Percentiles rank a stretch among this genome's conserved stretches.
phyloP scores from a whole-genome alignment of 1,139 yeast species.

The Debaryomycetaceae sp. region DNA sequence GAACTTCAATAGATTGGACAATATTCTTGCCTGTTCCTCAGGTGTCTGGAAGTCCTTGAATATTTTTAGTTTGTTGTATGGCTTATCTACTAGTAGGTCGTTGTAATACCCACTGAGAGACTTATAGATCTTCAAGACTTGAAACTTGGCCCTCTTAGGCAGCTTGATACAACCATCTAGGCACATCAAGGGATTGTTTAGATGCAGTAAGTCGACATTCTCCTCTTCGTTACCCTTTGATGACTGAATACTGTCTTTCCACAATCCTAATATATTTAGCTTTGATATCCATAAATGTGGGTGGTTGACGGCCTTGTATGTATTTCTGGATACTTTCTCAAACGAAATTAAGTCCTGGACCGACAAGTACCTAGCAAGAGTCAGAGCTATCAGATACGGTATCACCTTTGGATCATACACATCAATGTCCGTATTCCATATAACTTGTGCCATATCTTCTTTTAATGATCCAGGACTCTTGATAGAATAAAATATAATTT shows the following conservation, averaged over 20 bases:
- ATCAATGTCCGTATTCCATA: slow-evolving; percentile 49
- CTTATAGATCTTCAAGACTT: slow-evolving; percentile 40
- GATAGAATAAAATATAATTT: background rate
- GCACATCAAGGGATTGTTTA: slow-evolving; percentile 35
- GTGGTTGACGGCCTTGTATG: slow-evolving; percentile 34
- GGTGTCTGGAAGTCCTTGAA: slow-evolving; percentile 49
- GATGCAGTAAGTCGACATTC: slow-evolving; percentile 3
- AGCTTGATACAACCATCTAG: slow-evolving; percentile 36
- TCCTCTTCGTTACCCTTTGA: background rate
- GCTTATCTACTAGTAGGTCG: slow-evolving; percentile 45
- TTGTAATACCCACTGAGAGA: slow-evolving; percentile 43
- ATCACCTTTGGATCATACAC: slow-evolving; percentile 43
- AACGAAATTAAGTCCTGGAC: slow-evolving; percentile 36
- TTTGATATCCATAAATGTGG: slow-evolving; percentile 51
- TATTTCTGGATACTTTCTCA: slow-evolving; percentile 35
- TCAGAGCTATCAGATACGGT: slow-evolving; percentile 36
- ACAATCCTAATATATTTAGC: slow-evolving; percentile 46
- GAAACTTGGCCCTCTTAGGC: slow-evolving; percentile 39
- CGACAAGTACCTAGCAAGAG: slow-evolving; percentile 33
- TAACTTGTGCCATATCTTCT: slow-evolving; percentile 38
- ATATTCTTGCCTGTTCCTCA: slow-evolving; percentile 44
- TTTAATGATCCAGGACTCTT: background rate
- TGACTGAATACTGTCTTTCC: slow-evolving; percentile 26
- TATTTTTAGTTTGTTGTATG: slow-evolving; percentile 44
- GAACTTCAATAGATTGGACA: slow-evolving; percentile 37